Evolutionary conservation across 176 grass and related monocot genomes (phyloP).

Genomic region (Cenchrus americanus): DNA sequence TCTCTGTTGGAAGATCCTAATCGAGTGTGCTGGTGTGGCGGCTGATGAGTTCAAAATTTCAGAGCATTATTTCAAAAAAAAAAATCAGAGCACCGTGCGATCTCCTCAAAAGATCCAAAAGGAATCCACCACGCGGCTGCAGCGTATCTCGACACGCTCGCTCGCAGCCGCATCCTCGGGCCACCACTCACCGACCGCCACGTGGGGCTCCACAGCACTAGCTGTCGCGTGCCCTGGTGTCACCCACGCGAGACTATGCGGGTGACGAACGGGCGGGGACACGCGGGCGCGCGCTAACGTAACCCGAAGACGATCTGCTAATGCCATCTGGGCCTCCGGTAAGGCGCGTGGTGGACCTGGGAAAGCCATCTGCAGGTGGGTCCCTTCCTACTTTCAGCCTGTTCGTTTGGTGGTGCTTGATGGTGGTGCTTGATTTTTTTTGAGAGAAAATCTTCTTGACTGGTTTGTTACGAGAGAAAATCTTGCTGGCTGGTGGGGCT

Average conservation of each 20-base stretch:
- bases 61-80: too few species aligned
- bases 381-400: neutral
- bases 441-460: too few species aligned
- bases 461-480: too few species aligned
- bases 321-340: neutral
- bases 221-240: neutral
- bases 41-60: too few species aligned
- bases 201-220: neutral
- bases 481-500: too few species aligned
- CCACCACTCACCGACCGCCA: neutral
- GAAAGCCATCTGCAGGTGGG: neutral
- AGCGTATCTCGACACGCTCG: neutral
- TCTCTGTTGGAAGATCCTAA: too few species aligned
- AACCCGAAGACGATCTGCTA: neutral
- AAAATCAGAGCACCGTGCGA: too few species aligned
- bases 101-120: neutral
- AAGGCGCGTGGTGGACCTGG: neutral
- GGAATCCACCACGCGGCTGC: too few species aligned
- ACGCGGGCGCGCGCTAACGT: neutral
- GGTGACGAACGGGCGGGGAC: neutral
- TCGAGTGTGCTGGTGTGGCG: too few species aligned
- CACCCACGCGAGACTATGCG: neutral
- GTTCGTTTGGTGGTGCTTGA: too few species aligned
- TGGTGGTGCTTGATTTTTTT: too few species aligned
- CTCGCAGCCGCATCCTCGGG: neutral